phyloP scores from a whole-genome alignment of 352 stramenopile species.

The Phytophthora kernoviae region DNA sequence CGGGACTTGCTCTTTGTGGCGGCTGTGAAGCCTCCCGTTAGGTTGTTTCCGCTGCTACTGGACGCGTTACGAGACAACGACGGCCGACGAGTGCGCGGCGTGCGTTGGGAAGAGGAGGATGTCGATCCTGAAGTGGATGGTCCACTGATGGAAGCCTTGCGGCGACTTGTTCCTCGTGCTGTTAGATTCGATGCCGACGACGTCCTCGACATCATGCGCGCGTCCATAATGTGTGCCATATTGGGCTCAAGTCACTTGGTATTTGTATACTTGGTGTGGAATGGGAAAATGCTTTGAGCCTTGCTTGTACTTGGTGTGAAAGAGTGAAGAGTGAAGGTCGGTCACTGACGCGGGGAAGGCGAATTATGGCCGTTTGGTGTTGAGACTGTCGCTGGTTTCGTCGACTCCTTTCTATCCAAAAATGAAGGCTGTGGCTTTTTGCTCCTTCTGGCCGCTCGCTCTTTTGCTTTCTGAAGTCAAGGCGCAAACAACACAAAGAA shows the following conservation, averaged over 20 bases:
- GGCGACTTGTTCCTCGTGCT: constrained; percentile 32
- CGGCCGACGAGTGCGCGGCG: constrained; percentile 34
- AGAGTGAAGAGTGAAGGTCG: too few relatives aligned
- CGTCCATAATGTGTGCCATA: constrained; percentile 74
- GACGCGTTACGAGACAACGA: constrained; percentile 42
- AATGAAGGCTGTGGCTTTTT: neutral
- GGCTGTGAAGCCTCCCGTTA: constrained; percentile 12
- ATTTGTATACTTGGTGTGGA: constrained; percentile 8
- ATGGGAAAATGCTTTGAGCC: too few relatives aligned
- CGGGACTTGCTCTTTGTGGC: constrained; percentile 11
- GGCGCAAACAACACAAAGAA: constrained; percentile 7
- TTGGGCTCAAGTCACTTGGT: neutral
- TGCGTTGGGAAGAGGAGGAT: constrained; percentile 24
- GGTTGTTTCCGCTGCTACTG: constrained; percentile 31
- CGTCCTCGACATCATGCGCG: constrained; percentile 60
- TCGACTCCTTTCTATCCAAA: too few relatives aligned
- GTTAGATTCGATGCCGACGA: constrained; percentile 36
- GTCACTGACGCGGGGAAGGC: constrained; percentile 12
- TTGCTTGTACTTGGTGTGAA: too few relatives aligned
- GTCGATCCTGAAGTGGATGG: constrained; percentile 23
- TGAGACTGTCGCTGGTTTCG: too few relatives aligned
- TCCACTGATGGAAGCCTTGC: constrained; percentile 52
- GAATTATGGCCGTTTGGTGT: constrained; percentile 2
- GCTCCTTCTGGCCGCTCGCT: constrained; percentile 22
- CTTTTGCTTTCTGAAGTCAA: constrained; percentile 40